These are phyloP conservation scores for Escovopsis sp. DNA, from an alignment of 2,329 filamentous ascomycete species.

Conservation along the genomic window DNA sequence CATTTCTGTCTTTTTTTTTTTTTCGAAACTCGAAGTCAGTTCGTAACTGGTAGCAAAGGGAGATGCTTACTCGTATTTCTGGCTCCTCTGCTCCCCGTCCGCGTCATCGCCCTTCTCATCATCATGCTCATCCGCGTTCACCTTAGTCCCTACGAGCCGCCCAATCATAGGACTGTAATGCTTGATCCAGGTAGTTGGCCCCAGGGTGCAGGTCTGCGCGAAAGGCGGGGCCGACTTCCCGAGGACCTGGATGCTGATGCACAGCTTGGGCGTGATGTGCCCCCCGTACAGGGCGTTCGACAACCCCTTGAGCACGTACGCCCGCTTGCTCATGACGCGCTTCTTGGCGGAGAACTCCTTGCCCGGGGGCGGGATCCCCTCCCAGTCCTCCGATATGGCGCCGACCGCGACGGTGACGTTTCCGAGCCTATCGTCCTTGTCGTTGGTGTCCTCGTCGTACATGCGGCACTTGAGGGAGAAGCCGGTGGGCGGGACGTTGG, in stretches of 20 bases:
- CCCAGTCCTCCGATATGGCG: constrained; percentile 48
- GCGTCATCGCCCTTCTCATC: constrained; percentile 15
- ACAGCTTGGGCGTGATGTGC: constrained; percentile 55
- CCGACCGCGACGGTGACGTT: constrained; percentile 61
- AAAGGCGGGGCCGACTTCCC: constrained; percentile 55
- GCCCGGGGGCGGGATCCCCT: constrained; percentile 43
- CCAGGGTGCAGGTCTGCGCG: constrained; percentile 64
- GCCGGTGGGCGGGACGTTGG: constrained; percentile 66
- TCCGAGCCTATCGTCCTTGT: constrained; percentile 76
- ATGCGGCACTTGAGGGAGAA: constrained; percentile 75
- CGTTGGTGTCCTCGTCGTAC: constrained; percentile 78
- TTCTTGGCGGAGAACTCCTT: constrained; percentile 62
- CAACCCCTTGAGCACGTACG: constrained; percentile 59
- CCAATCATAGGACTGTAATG: constrained; percentile 87
- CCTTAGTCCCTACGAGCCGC: constrained; percentile 57
- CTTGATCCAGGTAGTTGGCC: constrained; percentile 59
- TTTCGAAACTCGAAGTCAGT: too few species aligned
- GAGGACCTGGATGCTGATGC: constrained; percentile 62
- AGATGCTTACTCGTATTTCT: constrained; percentile 58
- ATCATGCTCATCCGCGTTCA: constrained; percentile 41
- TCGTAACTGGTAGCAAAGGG: neutral
- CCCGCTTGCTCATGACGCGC: constrained; percentile 72
- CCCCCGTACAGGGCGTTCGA: constrained; percentile 45
- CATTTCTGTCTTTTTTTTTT: too few species aligned
- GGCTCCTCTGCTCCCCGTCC: constrained; percentile 33